Percentiles rank a stretch among this genome's conserved stretches.
These are phyloP conservation scores for Candida multigemmis DNA, from an alignment of 805 yeast genomes.

Conservation along the genomic window DNA sequence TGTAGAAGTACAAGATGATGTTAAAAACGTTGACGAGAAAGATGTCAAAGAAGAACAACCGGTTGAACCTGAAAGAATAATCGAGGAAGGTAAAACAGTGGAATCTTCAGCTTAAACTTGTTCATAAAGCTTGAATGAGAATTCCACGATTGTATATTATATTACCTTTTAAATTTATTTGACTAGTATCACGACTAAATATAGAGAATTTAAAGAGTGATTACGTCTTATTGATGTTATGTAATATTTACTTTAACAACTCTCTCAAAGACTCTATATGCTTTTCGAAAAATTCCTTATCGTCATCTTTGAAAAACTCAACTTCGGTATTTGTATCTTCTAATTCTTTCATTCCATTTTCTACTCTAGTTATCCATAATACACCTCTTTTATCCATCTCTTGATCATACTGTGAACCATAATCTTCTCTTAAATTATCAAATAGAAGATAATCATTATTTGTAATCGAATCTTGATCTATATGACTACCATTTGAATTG, in stretches of 20 bases:
- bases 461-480: background rate
- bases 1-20: background rate
- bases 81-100: no score
- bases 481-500: constrained; percentile 3
- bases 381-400: constrained; percentile 30
- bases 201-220: no score
- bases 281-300: constrained; percentile 19
- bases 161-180: no score
- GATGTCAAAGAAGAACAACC: background rate
- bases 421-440: constrained; percentile 15
- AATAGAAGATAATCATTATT: constrained; percentile 8
- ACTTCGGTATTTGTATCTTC: constrained; percentile 19
- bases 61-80: no score
- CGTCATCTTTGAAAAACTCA: constrained; percentile 25
- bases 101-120: no score
- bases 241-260: no score
- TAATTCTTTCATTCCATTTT: constrained; percentile 16
- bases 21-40: background rate
- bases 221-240: no score
- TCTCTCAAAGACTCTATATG: constrained; percentile 7
- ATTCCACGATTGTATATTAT: no score
- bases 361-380: constrained; percentile 25
- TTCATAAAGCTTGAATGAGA: no score
- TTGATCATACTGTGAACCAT: constrained; percentile 13
- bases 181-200: no score